These are phyloP conservation scores for Carallia pectinifolia DNA, from an alignment of 345 rosid genomes.

Conservation along the genomic window DNA sequence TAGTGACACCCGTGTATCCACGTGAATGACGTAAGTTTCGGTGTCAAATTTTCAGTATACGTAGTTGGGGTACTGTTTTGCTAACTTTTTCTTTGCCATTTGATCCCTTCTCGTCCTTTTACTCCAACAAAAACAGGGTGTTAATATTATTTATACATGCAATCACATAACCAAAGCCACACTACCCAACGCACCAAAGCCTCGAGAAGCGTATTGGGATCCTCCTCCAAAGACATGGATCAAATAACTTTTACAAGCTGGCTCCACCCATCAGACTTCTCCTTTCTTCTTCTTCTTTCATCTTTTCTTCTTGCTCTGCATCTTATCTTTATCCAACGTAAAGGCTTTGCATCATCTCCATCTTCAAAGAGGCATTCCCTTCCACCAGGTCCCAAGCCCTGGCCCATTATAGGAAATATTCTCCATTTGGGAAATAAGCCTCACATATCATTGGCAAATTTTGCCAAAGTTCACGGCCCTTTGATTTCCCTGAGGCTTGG, in stretches of 20 bases:
- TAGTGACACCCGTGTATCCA: too few species aligned
- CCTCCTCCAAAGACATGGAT: neutral
- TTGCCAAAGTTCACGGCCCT: conserved; percentile 21
- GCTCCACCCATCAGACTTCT: neutral
- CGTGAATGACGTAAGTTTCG: too few species aligned
- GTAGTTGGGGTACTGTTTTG: too few species aligned
- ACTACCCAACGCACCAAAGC: too few species aligned
- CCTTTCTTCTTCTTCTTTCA: neutral
- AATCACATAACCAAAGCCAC: too few species aligned
- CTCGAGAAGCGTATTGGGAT: too few species aligned
- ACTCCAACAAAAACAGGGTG: too few species aligned
- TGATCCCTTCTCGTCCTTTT: too few species aligned
- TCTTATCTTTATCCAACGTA: neutral
- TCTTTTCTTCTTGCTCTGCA: neutral
- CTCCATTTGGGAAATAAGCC: neutral
- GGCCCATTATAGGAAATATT: conserved; percentile 22
- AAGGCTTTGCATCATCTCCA: neutral
- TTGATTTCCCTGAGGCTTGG: conserved; percentile 15
- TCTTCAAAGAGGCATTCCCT: neutral
- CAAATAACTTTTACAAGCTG: neutral
- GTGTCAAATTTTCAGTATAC: too few species aligned
- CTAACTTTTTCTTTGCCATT: too few species aligned
- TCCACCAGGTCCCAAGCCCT: conserved; percentile 21
- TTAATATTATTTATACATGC: too few species aligned
- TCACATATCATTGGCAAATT: conserved; percentile 9